Base-by-base conservation (phyloP, 1,139 yeast genomes). In the Taphrina sp. region DNA sequence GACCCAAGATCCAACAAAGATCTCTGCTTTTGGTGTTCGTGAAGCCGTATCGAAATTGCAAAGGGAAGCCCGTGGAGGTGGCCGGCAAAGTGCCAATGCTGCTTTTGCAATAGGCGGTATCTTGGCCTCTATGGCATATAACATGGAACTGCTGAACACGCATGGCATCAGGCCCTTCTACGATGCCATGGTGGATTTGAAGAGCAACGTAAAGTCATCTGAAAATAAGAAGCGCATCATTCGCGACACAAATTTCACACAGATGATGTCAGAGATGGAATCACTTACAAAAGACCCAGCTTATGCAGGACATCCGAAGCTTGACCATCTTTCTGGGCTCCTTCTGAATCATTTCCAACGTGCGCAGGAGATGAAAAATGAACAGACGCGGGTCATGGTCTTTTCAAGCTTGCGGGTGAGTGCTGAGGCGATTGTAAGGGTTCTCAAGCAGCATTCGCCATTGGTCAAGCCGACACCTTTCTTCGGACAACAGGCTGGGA, bases 361-460 rank as follows among this genome's bases (percentile, higher is more conserved):
- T 24, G 23, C 57, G 36, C 36, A 59, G 52, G 55, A 52, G 10
- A 52, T 56, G 2, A 55, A 49, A 17, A 65, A 66, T 4, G 26
- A 24, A n/a, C 75, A 77, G 51, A 85, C 95, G 1, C 78, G 87
- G 61, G 95, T 84, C 1, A 92, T 92, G 51, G 76, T 92, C 0
- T 92, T 92, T 66, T 86, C 95, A 0, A 96, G 89, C 65, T 79
- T 80, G 61, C 77, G 99, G 65, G 95, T 86, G 61, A 84, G 95
- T 3, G 97, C 97, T 0, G 72, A 87, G 34, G 96, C 89, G 61
- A 84, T 94, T 53, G 88, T 87, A 1, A 79, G 80, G 58, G 77
- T 81, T 2, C 74, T 92, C 33, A 86, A 82, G 60, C 67, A 69
- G 14, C 70, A 72, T 14, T 69, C 70, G 2, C 69, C 69, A 1